These are phyloP conservation scores for Cucurbita argyrosperma DNA, from an alignment of 306 rosid genomes.

Conservation along the genomic window DNA sequence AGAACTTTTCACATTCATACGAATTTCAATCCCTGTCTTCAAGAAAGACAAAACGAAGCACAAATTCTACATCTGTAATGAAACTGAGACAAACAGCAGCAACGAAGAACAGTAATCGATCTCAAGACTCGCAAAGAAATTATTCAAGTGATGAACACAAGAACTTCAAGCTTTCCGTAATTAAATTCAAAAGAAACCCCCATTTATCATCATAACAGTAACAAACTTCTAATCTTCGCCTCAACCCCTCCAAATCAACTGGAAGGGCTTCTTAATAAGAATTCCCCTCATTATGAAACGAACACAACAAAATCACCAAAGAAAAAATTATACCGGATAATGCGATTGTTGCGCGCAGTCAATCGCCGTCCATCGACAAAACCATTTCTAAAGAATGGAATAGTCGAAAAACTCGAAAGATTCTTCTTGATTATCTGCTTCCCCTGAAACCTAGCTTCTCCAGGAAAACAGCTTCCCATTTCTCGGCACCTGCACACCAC, in stretches of 20 bases:
- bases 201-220: not conserved
- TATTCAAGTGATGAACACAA: not conserved
- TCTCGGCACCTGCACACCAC: slow-evolving; percentile 6
- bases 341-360: not conserved
- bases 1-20: not conserved
- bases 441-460: not conserved
- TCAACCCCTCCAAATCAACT: not conserved
- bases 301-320: not conserved
- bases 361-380: slow-evolving; percentile 3
- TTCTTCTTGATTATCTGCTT: slow-evolving; percentile 1
- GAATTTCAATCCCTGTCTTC: not conserved
- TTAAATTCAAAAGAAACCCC: not conserved
- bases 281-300: not conserved
- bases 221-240: not conserved
- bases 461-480: slow-evolving; percentile 2
- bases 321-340: slow-evolving; percentile 15
- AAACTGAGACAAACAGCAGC: not conserved
- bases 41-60: not conserved
- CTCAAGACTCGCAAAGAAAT: not conserved
- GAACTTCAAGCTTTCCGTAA: not conserved
- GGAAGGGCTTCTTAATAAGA: not conserved
- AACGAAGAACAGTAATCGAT: not conserved
- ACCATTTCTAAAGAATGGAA: slow-evolving; percentile 8
- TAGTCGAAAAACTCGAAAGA: slow-evolving; percentile 12
- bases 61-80: not conserved